Evolutionary conservation across 2,329 filamentous ascomycete genomes (phyloP).

Genomic region (Diplocarpon rosae): DNA sequence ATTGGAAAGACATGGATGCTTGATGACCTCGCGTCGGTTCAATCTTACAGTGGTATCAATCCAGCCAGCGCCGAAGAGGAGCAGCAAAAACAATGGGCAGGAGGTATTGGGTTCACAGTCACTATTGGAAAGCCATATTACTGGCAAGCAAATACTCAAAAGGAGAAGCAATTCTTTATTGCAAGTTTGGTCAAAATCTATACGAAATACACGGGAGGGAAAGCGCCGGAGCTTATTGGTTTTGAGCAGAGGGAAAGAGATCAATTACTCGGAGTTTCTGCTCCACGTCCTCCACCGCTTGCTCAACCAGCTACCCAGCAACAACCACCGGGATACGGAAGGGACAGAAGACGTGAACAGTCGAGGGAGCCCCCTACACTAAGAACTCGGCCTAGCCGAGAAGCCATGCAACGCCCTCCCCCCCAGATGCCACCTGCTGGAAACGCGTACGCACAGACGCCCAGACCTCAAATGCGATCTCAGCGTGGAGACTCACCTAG

Average conservation of each 20-base stretch:
- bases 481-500: slow-evolving; percentile 22
- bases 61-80: slow-evolving; percentile 48
- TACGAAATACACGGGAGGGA: slow-evolving; percentile 87
- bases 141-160: slow-evolving; percentile 85
- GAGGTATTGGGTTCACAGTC: slow-evolving; percentile 74
- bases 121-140: slow-evolving; percentile 92
- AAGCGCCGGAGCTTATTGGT: slow-evolving; percentile 64
- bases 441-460: slow-evolving; percentile 14
- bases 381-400: slow-evolving; percentile 21
- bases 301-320: slow-evolving; percentile 15
- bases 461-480: slow-evolving; percentile 19
- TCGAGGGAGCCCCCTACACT: slow-evolving; percentile 19
- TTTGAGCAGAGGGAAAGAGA: slow-evolving; percentile 75
- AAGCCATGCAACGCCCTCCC: slow-evolving; percentile 21
- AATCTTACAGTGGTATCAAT: slow-evolving; percentile 62
- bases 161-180: slow-evolving; percentile 99
- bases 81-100: slow-evolving; percentile 62
- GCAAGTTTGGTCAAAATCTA: slow-evolving; percentile 94
- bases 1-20: slow-evolving; percentile 98
- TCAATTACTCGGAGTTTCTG: slow-evolving; percentile 50
- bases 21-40: slow-evolving; percentile 74
- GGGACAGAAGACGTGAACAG: slow-evolving; percentile 18
- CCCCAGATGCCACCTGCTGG: slow-evolving; percentile 14
- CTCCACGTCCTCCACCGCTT: slow-evolving; percentile 13
- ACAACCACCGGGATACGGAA: slow-evolving; percentile 17